phyloP scores from a whole-genome alignment of 2,329 filamentous ascomycete genomes.

The Pseudogymnoascus sp. region DNA sequence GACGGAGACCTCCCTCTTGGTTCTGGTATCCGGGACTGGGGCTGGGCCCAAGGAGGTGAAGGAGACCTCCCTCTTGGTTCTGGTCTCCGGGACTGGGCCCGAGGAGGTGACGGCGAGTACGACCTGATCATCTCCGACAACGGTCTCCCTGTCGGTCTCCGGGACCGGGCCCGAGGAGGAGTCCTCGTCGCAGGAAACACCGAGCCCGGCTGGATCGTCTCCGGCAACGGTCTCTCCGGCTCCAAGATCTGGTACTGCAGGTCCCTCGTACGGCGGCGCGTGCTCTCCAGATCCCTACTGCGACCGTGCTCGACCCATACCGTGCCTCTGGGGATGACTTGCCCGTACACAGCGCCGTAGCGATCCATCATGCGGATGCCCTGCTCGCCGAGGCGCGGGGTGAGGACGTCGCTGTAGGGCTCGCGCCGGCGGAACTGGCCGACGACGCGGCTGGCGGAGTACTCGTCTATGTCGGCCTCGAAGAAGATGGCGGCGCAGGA shows the following conservation, averaged over 20 bases:
- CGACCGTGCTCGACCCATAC: not conserved
- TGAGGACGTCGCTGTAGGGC: not conserved
- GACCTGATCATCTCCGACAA: too few species aligned
- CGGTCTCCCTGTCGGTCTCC: too few species aligned
- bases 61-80: too few species aligned
- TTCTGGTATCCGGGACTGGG: too few species aligned
- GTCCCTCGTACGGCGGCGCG: not conserved
- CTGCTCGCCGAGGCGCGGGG: not conserved
- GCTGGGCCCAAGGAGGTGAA: too few species aligned
- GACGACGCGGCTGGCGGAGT: not conserved
- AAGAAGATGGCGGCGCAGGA: not conserved
- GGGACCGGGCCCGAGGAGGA: too few species aligned
- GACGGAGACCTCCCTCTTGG: too few species aligned
- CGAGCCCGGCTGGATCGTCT: too few species aligned
- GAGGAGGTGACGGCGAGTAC: too few species aligned
- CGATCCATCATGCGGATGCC: not conserved
- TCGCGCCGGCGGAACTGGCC: not conserved
- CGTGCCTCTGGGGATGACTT: not conserved
- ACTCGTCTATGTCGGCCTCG: not conserved
- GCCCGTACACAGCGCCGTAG: not conserved
- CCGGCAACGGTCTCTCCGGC: not conserved
- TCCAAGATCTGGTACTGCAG: not conserved
- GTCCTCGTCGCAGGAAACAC: too few species aligned
- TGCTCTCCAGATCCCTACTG: not conserved
- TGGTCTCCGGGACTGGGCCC: too few species aligned